These are phyloP conservation scores for Cercospora sesami DNA, from an alignment of 2,329 filamentous ascomycete genomes.

Conservation along the genomic window DNA sequence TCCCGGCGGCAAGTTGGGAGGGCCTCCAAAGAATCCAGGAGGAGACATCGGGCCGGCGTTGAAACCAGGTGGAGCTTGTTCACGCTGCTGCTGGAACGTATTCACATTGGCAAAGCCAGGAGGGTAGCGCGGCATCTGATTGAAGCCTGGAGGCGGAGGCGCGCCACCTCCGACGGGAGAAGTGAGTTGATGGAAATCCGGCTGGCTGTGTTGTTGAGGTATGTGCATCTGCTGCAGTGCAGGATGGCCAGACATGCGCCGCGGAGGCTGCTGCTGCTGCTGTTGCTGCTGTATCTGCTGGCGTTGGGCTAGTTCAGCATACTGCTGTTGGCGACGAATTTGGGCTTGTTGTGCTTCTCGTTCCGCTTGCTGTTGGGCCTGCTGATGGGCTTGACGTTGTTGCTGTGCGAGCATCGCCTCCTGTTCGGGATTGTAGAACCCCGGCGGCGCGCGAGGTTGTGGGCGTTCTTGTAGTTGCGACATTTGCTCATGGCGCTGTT, in stretches of 20 bases:
- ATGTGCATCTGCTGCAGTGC: conserved; percentile 35
- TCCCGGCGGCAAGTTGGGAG: conserved; percentile 9
- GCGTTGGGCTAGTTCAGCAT: conserved; percentile 7
- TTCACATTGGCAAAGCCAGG: conserved; percentile 36
- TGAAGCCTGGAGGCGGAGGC: conserved; percentile 37
- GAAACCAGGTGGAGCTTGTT: conserved; percentile 12
- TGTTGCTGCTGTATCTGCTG: conserved; percentile 14
- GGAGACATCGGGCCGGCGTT: conserved; percentile 10
- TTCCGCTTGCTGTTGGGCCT: conserved; percentile 12
- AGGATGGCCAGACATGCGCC: conserved; percentile 34
- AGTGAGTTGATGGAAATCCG: conserved; percentile 29
- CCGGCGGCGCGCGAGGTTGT: conserved; percentile 37
- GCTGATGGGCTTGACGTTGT: conserved; percentile 27
- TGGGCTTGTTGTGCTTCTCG: conserved; percentile 13
- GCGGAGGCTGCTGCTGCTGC: conserved; percentile 21
- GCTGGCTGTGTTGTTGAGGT: conserved; percentile 27
- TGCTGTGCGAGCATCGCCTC: conserved; percentile 36
- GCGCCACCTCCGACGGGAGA: conserved; percentile 18
- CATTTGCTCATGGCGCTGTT: conserved; percentile 24
- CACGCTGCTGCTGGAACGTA: conserved; percentile 32
- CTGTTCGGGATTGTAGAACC: conserved; percentile 38
- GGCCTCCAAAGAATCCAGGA: conserved; percentile 14
- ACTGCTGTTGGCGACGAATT: conserved; percentile 15
- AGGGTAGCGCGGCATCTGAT: conserved; percentile 36
- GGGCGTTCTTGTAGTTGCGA: conserved; percentile 28